A percentile compares a stretch with the other conserved stretches of the same genome.
Conservation (phyloP, 164 flowering plant species). For the Stephania japonica region DNA sequence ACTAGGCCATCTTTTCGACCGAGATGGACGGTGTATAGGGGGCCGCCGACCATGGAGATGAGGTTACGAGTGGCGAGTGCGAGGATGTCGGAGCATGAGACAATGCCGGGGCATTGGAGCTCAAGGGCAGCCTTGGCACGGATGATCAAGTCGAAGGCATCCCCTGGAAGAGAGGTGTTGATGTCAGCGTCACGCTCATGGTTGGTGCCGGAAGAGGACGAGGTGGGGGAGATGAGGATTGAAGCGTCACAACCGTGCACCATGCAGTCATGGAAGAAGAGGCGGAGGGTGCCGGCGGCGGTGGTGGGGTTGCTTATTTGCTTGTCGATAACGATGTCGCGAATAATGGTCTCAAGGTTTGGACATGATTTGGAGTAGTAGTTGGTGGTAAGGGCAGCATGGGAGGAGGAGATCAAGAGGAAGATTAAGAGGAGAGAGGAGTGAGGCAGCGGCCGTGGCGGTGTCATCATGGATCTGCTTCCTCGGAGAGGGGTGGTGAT, state of each 20-base stretch:
- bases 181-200: conserved; percentile 63
- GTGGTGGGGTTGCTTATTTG: conserved; percentile 51
- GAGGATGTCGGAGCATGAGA: conserved; percentile 70
- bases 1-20: conserved; percentile 56
- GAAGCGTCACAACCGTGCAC: conserved; percentile 59
- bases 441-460: conserved; percentile 7
- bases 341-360: conserved; percentile 28
- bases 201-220: conserved; percentile 42
- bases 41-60: conserved; percentile 57
- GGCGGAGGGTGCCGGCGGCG: conserved; percentile 53
- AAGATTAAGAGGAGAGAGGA: conserved; percentile 2
- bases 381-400: conserved; percentile 23
- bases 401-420: background rate
- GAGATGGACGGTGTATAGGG: conserved; percentile 40
- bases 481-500: background rate
- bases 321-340: conserved; percentile 31
- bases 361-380: conserved; percentile 33
- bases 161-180: conserved; percentile 72
- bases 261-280: conserved; percentile 61
- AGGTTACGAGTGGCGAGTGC: conserved; percentile 51
- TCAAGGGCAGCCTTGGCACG: conserved; percentile 59
- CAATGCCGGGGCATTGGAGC: conserved; percentile 61
- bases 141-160: conserved; percentile 54
- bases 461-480: background rate
- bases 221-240: conserved; percentile 46